These are phyloP conservation scores for Cryptosporidium xiaoi DNA, from an alignment of 169 alveolate species.

Conservation along the genomic window DNA sequence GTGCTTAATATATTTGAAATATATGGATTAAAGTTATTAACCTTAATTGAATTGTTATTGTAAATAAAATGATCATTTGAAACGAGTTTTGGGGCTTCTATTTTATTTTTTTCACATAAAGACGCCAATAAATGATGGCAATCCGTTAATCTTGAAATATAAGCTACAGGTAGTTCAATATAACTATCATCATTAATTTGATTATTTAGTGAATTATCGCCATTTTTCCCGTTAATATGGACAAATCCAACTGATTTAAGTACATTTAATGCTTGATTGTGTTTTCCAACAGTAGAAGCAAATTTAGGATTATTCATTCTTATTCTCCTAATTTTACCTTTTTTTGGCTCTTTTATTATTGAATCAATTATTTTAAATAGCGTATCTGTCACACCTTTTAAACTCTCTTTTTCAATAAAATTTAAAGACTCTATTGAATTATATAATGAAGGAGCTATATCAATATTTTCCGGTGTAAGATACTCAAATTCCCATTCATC, in stretches of 20 bases:
- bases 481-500: conserved; percentile 58
- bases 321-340: conserved; percentile 52
- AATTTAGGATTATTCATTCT: conserved; percentile 56
- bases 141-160: conserved; percentile 55
- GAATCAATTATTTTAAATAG: conserved; percentile 55
- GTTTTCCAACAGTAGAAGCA: conserved; percentile 38
- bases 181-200: conserved; percentile 2
- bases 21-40: conserved; percentile 54
- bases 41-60: conserved; percentile 6
- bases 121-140: conserved; percentile 52
- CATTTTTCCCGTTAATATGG: neutral
- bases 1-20: conserved; percentile 40
- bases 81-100: conserved; percentile 17
- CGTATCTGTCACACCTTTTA: conserved; percentile 12
- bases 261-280: conserved; percentile 31
- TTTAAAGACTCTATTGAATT: conserved; percentile 34
- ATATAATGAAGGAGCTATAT: conserved; percentile 26
- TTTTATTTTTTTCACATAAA: conserved; percentile 22
- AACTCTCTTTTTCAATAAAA: neutral
- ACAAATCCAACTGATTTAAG: conserved; percentile 68
- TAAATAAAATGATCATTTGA: conserved; percentile 12
- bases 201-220: neutral
- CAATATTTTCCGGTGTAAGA: conserved; percentile 38
- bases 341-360: conserved; percentile 27
- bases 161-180: conserved; percentile 60